Base-by-base conservation (phyloP, 257 asterid genomes). In the Fraxinus cuspidata region DNA sequence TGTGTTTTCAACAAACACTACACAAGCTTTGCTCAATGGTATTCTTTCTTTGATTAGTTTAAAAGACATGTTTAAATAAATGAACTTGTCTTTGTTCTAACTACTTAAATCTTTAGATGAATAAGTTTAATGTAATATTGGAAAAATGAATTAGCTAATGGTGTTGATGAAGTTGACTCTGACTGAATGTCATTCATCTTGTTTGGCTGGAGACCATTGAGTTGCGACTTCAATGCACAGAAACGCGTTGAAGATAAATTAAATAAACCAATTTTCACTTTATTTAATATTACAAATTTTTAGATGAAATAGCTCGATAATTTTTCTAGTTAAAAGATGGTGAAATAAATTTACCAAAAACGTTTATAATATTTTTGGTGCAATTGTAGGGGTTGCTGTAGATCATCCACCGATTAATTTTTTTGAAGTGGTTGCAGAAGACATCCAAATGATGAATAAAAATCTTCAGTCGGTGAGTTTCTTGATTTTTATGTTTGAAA, bases 351-450 rank as follows among this genome's bases (percentile, higher is more conserved):
- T 40, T 40, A 2, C 13, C 16, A 2, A 2, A 9, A 40, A 40
- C 12, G 16, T 40, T 40, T 40, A 40, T 40, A 49, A 37, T 74
- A 5, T 71, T 82, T 82, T 73, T 23, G 70, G 29, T 68, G 66
- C 10, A 38, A 7, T 81, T 75, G 19, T 74, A 87, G 96, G 91
- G 28, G 77, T 87, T 70, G 87, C 84, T 72, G 85, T 89, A 42
- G 90, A 85, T 37, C 83, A 88, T 72, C 89, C 91, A 40, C 51
- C 87, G 79, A 77, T 92, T 21, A 87, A 84, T 71, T 86, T 90
- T 89, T 89, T 92, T 82, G 97, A 90, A 73, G 85, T 83, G 77
- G 98, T 94, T 73, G 93, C 94, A 3, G 97, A 92, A 32, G 98
- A 94, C 79, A 84, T 94, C 49, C 84, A 84, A 11, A 88, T 86